Evolutionary conservation across 257 asterid species (phyloP), one percentile per base, ranked within the genome.

Genomic region (Gentiana macrophylla): DNA sequence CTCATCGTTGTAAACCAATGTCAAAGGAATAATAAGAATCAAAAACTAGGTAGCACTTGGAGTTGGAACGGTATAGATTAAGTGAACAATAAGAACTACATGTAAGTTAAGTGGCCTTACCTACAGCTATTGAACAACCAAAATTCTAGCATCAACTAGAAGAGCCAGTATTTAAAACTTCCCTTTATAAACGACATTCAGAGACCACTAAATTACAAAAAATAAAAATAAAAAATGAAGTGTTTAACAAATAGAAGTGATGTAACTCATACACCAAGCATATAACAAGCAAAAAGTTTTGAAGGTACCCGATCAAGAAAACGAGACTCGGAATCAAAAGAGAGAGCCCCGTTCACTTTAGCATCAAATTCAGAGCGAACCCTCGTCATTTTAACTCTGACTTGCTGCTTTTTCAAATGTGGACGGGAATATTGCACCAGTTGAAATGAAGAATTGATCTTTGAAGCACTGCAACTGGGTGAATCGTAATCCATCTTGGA

Each of bases 281-380:
- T 35, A 54, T 3, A 32, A 33, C 4, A 36, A 12, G 45, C 54
- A 37, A 59, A 57, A 24, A 24, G 12, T 9, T 56, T 9, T 38
- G 57, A 49, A 64, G 84, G 68, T 59, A 91, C 98, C 93, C 97
- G 77, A 77, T 91, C 95, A 50, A 72, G 53, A 55, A 72, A 84
- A 51, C 98, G 95, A 63, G 93, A 68, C 81, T 87, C 98, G 34
- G 79, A 79, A 50, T 87, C 98, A 65, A 83, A 69, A 41, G 94
- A 82, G 35, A 81, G 72, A 45, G 83, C 74, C 32, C 95, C 97
- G 65, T 91, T 85, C 32, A 79, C 70, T 71, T 72, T 86, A 4
- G 72, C 77, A 37, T 84, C 88, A 53, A 81, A 77, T 60, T 83
- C 97, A 12, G 95, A 72, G 37, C 88, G 94, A 78, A 83, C 87